Percentiles rank a stretch among this genome's conserved stretches.
Evolutionary conservation across 2,329 filamentous ascomycete species (phyloP).

Genomic region (Graphilbum fragrans): DNA sequence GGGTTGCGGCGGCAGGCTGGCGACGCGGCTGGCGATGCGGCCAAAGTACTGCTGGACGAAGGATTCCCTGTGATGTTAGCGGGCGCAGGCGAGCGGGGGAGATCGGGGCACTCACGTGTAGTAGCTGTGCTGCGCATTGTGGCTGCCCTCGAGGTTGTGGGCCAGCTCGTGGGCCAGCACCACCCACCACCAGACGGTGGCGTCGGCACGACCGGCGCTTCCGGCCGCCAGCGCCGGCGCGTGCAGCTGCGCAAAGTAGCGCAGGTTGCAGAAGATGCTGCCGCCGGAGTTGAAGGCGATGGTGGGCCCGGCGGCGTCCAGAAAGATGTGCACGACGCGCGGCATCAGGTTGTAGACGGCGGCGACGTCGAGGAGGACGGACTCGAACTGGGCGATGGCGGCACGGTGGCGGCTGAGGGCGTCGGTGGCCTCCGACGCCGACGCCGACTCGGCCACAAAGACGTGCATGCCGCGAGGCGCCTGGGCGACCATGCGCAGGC

Average conservation of each 20-base stretch:
- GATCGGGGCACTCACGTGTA: slow-evolving; percentile 48
- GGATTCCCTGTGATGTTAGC: slow-evolving; percentile 42
- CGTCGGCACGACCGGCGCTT: slow-evolving; percentile 20
- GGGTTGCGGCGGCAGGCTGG: not conserved
- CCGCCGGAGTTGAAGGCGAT: slow-evolving; percentile 89
- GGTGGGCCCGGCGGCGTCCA: slow-evolving; percentile 63
- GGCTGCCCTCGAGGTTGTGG: slow-evolving; percentile 74
- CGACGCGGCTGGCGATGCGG: slow-evolving; percentile 34
- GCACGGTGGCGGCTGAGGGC: slow-evolving; percentile 38
- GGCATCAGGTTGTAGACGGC: slow-evolving; percentile 60
- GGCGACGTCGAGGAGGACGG: slow-evolving; percentile 56
- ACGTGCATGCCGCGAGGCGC: slow-evolving; percentile 62
- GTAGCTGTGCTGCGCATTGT: slow-evolving; percentile 70
- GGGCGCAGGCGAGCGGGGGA: not conserved
- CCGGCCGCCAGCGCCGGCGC: slow-evolving; percentile 27
- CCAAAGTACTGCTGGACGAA: slow-evolving; percentile 74
- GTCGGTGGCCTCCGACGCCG: slow-evolving; percentile 24
- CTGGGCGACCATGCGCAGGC: slow-evolving; percentile 60
- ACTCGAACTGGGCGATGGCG: slow-evolving; percentile 57
- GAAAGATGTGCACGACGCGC: slow-evolving; percentile 71
- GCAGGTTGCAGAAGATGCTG: slow-evolving; percentile 86
- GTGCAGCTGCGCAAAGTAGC: slow-evolving; percentile 77
- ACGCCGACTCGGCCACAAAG: slow-evolving; percentile 43
- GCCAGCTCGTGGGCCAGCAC: slow-evolving; percentile 93
- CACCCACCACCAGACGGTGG: slow-evolving; percentile 18